Evolutionary conservation across 495 filamentous ascomycete genomes (phyloP).

Genomic region (Talaromyces ruber): DNA sequence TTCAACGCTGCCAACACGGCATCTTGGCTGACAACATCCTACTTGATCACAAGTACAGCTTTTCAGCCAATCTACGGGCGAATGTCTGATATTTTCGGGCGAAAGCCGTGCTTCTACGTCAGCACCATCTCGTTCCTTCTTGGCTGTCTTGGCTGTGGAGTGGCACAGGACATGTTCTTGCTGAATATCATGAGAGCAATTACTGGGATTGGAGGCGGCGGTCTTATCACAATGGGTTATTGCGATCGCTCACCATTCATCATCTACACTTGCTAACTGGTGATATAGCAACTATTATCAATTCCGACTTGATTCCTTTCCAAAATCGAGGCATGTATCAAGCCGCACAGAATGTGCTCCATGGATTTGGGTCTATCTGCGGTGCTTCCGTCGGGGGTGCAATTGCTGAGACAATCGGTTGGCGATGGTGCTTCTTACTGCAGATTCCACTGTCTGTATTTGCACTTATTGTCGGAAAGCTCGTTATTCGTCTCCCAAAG

Average conservation of each 20-base stretch:
- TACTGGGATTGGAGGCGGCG: conserved; percentile 56
- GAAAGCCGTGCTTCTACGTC: conserved; percentile 30
- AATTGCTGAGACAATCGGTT: conserved; percentile 57
- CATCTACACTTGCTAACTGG: neutral
- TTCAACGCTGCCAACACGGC: conserved; percentile 55
- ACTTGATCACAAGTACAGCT: conserved; percentile 51
- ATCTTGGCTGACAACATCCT: conserved; percentile 60
- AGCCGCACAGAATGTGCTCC: conserved; percentile 51
- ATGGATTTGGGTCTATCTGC: conserved; percentile 56
- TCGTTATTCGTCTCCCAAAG: conserved; percentile 40
- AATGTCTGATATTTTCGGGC: conserved; percentile 37
- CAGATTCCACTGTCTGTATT: conserved; percentile 44
- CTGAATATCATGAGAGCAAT: conserved; percentile 76
- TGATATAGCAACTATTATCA: conserved; percentile 49
- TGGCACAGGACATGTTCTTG: conserved; percentile 43
- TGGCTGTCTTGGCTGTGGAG: conserved; percentile 38
- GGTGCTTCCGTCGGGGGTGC: conserved; percentile 59
- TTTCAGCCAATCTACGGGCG: conserved; percentile 48
- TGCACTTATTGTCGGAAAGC: conserved; percentile 43
- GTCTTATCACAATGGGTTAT: conserved; percentile 53
- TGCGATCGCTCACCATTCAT: neutral
- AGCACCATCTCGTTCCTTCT: conserved; percentile 34
- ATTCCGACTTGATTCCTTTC: conserved; percentile 59
- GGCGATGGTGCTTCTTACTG: conserved; percentile 49
- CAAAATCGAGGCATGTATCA: conserved; percentile 58